A percentile compares a stretch with the other conserved stretches of the same genome.
phyloP scores from a whole-genome alignment of 495 filamentous ascomycete genomes.

The Parachaetomium inaequale region DNA sequence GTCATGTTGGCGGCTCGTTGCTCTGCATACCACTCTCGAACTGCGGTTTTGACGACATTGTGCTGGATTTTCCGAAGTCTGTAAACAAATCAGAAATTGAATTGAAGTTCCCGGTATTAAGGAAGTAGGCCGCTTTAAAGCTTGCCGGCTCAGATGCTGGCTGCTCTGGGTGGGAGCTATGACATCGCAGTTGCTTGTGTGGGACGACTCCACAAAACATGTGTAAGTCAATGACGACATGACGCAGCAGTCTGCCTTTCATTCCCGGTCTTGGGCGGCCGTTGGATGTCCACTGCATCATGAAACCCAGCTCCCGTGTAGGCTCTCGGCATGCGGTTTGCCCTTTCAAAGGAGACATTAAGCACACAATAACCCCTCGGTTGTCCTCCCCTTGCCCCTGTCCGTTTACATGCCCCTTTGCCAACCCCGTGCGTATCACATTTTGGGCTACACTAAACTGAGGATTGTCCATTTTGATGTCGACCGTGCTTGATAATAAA shows the following conservation, averaged over 20 bases:
- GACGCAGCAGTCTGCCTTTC: not conserved
- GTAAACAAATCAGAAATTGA: not conserved
- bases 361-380: too few relatives aligned
- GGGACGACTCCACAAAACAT: not conserved
- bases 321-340: too few relatives aligned
- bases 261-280: not conserved
- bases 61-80: not conserved
- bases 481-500: too few relatives aligned
- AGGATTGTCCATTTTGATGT: too few relatives aligned
- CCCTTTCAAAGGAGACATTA: too few relatives aligned
- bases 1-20: not conserved
- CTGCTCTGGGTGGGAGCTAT: not conserved
- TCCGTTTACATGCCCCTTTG: too few relatives aligned
- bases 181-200: slow-evolving; percentile 6
- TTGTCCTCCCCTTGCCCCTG: too few relatives aligned
- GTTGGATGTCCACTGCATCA: too few relatives aligned
- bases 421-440: too few relatives aligned
- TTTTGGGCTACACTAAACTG: too few relatives aligned
- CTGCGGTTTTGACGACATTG: slow-evolving; percentile 41
- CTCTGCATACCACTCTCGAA: slow-evolving; percentile 55
- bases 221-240: slow-evolving; percentile 14
- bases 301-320: too few relatives aligned
- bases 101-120: not conserved
- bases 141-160: not conserved
- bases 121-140: not conserved